Percentiles rank a stretch among this genome's conserved stretches.
Conservation (phyloP, 2,329 filamentous ascomycete species). For the Herpotrichia juniperi region DNA sequence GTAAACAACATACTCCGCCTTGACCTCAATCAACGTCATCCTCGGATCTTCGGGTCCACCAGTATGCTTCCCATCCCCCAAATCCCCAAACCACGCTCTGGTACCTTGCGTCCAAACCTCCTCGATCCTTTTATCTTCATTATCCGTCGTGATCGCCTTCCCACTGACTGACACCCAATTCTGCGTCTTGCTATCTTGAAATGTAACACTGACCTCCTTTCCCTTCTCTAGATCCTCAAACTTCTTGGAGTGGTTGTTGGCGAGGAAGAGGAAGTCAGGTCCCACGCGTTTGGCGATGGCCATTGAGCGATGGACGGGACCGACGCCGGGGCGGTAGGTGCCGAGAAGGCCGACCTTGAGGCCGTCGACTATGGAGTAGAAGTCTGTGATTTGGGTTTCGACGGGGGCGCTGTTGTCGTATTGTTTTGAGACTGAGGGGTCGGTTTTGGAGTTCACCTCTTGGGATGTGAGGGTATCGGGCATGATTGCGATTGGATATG, state of each 20-base stretch:
- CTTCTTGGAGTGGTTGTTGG: slow-evolving; percentile 55
- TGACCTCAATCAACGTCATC: slow-evolving; percentile 50
- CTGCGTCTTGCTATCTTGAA: slow-evolving; percentile 54
- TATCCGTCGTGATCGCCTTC: slow-evolving; percentile 47
- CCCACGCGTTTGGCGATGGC: slow-evolving; percentile 61
- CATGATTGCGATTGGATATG: slow-evolving; percentile 48
- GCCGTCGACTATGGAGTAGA: slow-evolving; percentile 54
- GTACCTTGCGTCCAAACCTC: slow-evolving; percentile 50
- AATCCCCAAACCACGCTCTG: slow-evolving; percentile 57
- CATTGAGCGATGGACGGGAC: slow-evolving; percentile 56
- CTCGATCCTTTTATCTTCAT: slow-evolving; percentile 56
- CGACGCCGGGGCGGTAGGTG: slow-evolving; percentile 50
- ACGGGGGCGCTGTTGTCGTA: slow-evolving; percentile 52
- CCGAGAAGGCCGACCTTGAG: slow-evolving; percentile 53
- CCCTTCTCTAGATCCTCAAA: slow-evolving; percentile 53
- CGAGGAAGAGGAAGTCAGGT: slow-evolving; percentile 58
- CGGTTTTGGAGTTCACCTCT: slow-evolving; percentile 51
- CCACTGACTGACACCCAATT: slow-evolving; percentile 57
- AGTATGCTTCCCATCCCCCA: slow-evolving; percentile 56
- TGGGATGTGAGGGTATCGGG: slow-evolving; percentile 47
- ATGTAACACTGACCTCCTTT: slow-evolving; percentile 51
- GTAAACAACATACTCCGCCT: slow-evolving; percentile 48
- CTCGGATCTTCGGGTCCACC: slow-evolving; percentile 55
- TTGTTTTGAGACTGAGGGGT: slow-evolving; percentile 58
- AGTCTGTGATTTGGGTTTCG: slow-evolving; percentile 54